Evolutionary conservation across 768 basidiomycete genomes (phyloP), one percentile per base, ranked within the genome.

Genomic region (Cyclocybe cylindracea): DNA sequence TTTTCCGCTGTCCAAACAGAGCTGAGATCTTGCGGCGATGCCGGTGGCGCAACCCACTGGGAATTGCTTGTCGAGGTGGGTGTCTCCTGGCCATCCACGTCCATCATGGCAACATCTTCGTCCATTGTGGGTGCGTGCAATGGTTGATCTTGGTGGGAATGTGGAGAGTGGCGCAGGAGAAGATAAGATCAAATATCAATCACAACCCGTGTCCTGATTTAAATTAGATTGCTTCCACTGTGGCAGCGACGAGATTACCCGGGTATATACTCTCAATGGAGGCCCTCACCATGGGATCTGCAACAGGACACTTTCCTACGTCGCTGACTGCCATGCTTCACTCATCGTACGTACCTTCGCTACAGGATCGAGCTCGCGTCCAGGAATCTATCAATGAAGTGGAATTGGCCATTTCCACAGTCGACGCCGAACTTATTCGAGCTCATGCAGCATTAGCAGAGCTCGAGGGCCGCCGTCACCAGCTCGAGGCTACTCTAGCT

Each of bases 1-100:
- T 51, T 63, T 45, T 62, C 56, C 19, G 56, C 61, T 18, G 65
- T 60, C 64, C 63, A 66, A 16, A 18, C 41, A n/a, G 50, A 62
- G 10, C n/a, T 44, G 32, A 61, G 39, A 29, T 58, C 60, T 13
- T 55, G 55, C 13, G 58, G 51, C 7, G 43, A 16, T 2, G 60
- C 39, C 0, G 64, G 61, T 16, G 54, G 51, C 7, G 56, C 41
- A 10, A 65, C 64, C 56, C 55, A 65, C 14, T 43, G 18, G 31
- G 58, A 48, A 32, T 50, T 48, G 6, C 47, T 41, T 19, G 35
- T 36, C 19, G 36, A 36, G 19, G 45, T 48, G 16, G 51, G 35
- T 29, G 54, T 14, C 29, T 39, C 43, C 41, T 18, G 24, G 5
- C 24, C 24, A 24, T 50, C 49, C 31, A 56, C 60, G 29, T 56